phyloP scores from a whole-genome alignment of 2,329 filamentous ascomycete species.

The Fusarium musae region DNA sequence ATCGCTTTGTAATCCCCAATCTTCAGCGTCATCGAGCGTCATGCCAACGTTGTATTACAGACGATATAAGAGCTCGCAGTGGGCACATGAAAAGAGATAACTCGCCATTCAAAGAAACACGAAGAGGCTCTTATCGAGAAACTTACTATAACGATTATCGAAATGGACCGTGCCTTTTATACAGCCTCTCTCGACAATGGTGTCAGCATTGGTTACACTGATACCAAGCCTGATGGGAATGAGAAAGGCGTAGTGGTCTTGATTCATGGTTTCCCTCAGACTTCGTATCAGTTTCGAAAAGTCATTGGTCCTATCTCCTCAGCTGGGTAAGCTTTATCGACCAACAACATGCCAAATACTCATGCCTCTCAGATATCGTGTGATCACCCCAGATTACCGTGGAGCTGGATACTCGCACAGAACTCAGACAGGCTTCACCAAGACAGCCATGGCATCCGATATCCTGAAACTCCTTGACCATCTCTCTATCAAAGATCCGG shows the following conservation, averaged over 20 bases:
- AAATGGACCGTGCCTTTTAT: constrained; percentile 9
- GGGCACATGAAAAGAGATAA: no score
- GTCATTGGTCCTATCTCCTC: constrained; percentile 1
- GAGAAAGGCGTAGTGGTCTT: constrained; percentile 15
- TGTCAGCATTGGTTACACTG: constrained; percentile 17
- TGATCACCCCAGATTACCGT: constrained; percentile 12
- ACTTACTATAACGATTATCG: background rate
- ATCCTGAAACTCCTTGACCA: background rate
- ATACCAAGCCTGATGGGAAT: background rate
- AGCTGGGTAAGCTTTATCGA: background rate
- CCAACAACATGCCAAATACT: background rate
- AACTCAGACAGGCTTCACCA: constrained; percentile 16
- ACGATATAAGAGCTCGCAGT: background rate
- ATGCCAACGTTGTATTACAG: background rate
- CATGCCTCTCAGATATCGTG: background rate
- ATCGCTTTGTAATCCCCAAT: constrained; percentile 14
- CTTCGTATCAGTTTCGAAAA: constrained; percentile 23
- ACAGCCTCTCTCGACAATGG: constrained; percentile 3
- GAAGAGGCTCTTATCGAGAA: accelerated
- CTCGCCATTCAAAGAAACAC: background rate
- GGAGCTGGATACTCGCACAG: constrained; percentile 17
- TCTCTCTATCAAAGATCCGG: constrained; percentile 5
- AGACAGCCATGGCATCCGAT: constrained; percentile 20
- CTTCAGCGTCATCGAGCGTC: constrained; percentile 29
- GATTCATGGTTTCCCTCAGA: constrained; percentile 22